Conservation (phyloP, 2,329 filamentous ascomycete species). For the Hypomyces perniciosus region DNA sequence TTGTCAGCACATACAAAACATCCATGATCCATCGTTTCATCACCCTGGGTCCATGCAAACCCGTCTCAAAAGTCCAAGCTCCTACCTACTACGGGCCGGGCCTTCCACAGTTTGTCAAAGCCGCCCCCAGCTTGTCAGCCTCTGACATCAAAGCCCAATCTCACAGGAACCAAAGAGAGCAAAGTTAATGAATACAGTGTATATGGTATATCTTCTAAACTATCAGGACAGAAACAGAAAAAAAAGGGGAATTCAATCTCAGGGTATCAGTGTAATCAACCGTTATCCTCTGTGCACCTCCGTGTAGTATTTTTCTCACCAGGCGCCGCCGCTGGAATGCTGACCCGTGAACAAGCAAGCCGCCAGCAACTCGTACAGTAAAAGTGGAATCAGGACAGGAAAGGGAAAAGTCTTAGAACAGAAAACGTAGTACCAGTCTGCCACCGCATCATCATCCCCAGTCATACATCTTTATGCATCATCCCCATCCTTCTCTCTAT, state of each 20-base stretch:
- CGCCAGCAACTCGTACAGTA: no score
- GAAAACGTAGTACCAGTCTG: neutral
- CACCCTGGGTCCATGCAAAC: no score
- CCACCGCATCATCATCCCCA: neutral
- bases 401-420: neutral
- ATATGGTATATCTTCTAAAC: neutral
- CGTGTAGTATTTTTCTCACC: no score
- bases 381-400: neutral
- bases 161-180: no score
- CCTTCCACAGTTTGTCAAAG: no score
- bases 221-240: neutral
- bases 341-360: no score
- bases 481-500: neutral
- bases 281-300: neutral
- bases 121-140: no score
- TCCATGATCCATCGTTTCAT: no score
- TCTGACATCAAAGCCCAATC: no score
- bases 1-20: neutral
- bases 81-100: no score
- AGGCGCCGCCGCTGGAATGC: no score
- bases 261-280: conserved; percentile 5
- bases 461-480: neutral
- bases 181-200: neutral
- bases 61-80: no score
- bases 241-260: neutral